A percentile compares a stretch with the other conserved stretches of the same genome.
Conservation (phyloP, 768 basidiomycete genomes). For the Lyophyllum shimeji region DNA sequence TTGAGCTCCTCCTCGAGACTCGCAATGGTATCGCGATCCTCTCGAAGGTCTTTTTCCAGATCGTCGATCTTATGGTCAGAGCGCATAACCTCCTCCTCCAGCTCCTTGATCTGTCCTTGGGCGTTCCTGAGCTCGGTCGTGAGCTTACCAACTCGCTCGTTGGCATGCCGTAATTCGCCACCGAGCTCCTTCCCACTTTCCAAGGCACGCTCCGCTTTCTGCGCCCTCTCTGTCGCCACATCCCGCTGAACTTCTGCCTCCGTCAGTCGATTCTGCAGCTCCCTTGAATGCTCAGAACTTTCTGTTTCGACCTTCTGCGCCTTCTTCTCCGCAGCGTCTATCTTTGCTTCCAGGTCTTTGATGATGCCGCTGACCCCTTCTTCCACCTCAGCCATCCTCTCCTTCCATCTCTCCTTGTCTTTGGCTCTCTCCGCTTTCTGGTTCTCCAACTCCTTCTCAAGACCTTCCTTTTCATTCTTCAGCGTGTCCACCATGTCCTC, state of each 20-base stretch:
- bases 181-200: conserved; percentile 70
- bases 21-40: conserved; percentile 45
- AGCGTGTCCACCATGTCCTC: conserved; percentile 52
- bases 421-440: conserved; percentile 59
- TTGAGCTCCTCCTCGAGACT: conserved; percentile 46
- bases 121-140: conserved; percentile 61
- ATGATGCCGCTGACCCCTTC: conserved; percentile 67
- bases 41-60: conserved; percentile 56
- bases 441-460: conserved; percentile 45
- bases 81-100: conserved; percentile 59
- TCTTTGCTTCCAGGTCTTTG: conserved; percentile 57
- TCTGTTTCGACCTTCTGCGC: conserved; percentile 41
- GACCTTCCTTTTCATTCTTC: conserved; percentile 45
- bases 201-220: conserved; percentile 63
- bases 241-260: conserved; percentile 53
- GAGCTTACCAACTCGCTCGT: conserved; percentile 54
- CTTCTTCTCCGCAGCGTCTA: conserved; percentile 50
- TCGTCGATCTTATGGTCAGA: conserved; percentile 53
- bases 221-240: conserved; percentile 55
- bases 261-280: conserved; percentile 44
- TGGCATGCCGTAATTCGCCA: conserved; percentile 63
- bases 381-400: conserved; percentile 71
- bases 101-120: conserved; percentile 54
- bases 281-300: conserved; percentile 35
- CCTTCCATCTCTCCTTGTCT: conserved; percentile 72